Evolutionary conservation across 2,329 filamentous ascomycete genomes (phyloP).

Genomic region (Whalleya microplaca): DNA sequence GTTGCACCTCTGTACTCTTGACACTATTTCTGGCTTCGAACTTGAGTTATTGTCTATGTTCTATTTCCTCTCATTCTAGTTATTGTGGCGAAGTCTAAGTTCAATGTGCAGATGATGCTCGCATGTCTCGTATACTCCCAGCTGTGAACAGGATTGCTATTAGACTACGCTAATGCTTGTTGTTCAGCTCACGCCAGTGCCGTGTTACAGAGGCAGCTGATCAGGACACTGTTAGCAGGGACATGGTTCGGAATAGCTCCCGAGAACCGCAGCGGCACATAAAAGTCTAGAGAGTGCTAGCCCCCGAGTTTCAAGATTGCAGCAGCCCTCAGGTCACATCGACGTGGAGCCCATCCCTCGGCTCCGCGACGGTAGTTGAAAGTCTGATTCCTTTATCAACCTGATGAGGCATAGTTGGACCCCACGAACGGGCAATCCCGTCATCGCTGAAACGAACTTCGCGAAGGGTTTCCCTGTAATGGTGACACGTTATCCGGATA

Average conservation of each 20-base stretch:
- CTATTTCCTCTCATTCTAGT: conserved; percentile 1
- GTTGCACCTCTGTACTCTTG: conserved; percentile 6
- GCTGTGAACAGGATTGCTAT: background rate
- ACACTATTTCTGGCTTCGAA: conserved; percentile 20
- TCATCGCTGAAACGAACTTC: background rate
- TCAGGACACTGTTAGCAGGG: background rate
- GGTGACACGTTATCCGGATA: background rate
- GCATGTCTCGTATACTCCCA: background rate
- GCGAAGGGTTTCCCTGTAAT: background rate
- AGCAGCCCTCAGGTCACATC: background rate
- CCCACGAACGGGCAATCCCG: background rate
- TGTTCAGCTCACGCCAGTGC: background rate
- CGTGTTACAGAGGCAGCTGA: background rate
- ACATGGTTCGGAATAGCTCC: background rate
- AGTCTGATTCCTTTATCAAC: background rate
- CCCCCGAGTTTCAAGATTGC: background rate
- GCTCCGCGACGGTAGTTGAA: background rate
- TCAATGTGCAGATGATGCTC: conserved; percentile 6
- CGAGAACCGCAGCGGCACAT: background rate
- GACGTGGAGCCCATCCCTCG: background rate
- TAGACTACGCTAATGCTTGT: background rate
- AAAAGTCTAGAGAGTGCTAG: background rate
- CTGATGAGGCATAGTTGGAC: background rate
- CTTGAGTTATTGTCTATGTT: conserved; percentile 3
- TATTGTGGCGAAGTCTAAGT: conserved; percentile 2